Evolutionary conservation across 345 rosid genomes (phyloP), one percentile per base, ranked within the genome.

Genomic region (Acer saccharum): DNA sequence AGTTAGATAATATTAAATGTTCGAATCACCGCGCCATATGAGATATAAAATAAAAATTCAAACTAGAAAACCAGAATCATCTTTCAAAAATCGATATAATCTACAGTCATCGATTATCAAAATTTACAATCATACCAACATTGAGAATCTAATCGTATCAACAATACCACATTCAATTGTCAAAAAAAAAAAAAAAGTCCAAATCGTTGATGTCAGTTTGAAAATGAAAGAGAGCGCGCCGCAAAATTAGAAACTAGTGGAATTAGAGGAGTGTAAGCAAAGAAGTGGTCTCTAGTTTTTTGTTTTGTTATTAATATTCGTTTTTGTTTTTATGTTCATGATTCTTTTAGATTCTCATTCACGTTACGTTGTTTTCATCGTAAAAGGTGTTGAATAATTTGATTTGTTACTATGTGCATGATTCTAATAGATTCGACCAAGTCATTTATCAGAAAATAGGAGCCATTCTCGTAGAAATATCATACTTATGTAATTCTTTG

Each of bases 281-380:
- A 32, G 39, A 32, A 32, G 21, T 57, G 62, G 3, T 18, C 5
- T 7, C 23, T 57, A 16, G 61, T 4, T 4, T 57, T 6, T 35
- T 35, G 39, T 35, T 35, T 32, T 32, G 35, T 57, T 4, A n/a
- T 57, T 57, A 20, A 57, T 17, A 57, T 57, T 6, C 58, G 4
- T 16, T 23, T 43, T 61, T 62, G 76, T 73, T 23, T 17, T 16
- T 5, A 0, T 2, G 7, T 43, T 0, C 1, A 44, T 16, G 58
- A 73, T n/a, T 72, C 52, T 72, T 58, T 3, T 35, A 35, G 75
- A 72, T 73, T 43, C 68, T 43, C 1, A 43, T 14, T 20, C 6
- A 23, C 46, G 39, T 27, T 27, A 27, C 29, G 32, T 61, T 21
- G 13, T 0, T 1, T 21, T 16, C 16, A 62, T 18, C 16, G 0